Evolutionary conservation across 441 rosid genomes (phyloP), one percentile per base, ranked within the genome.

Genomic region (Pelargonium australe): DNA sequence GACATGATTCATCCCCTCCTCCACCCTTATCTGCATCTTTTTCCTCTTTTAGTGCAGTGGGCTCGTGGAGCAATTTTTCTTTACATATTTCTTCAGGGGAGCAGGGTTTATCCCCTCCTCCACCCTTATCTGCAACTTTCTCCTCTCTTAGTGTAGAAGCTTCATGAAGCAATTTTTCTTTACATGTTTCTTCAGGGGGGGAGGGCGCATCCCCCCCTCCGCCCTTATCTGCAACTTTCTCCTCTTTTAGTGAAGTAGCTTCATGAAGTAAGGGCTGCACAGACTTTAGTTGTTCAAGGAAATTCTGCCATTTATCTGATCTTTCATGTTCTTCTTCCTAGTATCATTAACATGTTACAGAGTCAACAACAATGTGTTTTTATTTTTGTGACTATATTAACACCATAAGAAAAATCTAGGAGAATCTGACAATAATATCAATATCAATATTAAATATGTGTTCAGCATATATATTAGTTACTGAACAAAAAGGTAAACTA

Each of bases 291-390:
- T 70, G 76, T 72, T 82, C 82, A 67, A 88, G 83, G 65, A 88
- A 88, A 67, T 25, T 72, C 63, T 78, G 76, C 93, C 90, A 86
- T 70, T 77, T 86, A 68, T 68, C 75, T 8, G 72, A 78, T 69
- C 90, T 86, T 79, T 88, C 90, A 43, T 76, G 80, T 81, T 88
- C 93, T 81, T 88, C 93, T 73, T 82, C 85, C 93, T 87, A 75
- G 65, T 23, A 75, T 23, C 16, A 63, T 70, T 34, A 58, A 23
- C 57, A 66, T 44, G 58, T 67, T 72, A 73, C 41, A 68, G 41
- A 51, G 61, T 47, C 31, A 63, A 71, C 70, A 62, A 55, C 72
- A 5, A 37, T 37, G 8, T 37, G 41, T 6, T 37, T 37, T 51
- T 23, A 34, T 75, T 64, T 75, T 7, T 34, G 53, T 11, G 6